Percentiles rank a stretch among this genome's conserved stretches.
Conservation (phyloP, 352 stramenopile genomes). For the Pythium sp. region DNA sequence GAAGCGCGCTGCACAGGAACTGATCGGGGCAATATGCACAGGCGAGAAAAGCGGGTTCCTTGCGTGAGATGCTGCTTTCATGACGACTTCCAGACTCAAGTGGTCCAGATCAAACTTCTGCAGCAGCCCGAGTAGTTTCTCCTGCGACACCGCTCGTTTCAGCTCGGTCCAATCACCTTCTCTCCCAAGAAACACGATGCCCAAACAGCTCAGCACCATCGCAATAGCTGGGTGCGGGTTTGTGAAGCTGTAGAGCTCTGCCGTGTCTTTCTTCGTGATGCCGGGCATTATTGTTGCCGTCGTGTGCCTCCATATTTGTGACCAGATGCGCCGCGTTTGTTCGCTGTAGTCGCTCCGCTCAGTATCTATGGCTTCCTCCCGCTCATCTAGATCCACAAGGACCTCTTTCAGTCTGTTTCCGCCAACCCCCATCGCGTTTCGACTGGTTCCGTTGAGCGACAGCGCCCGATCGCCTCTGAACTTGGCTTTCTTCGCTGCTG, state of each 20-base stretch:
- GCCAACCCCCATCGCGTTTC: neutral
- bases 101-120: constrained; percentile 40
- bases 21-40: constrained; percentile 71
- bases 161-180: constrained; percentile 38
- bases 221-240: constrained; percentile 71
- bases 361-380: neutral
- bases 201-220: constrained; percentile 70
- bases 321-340: constrained; percentile 28
- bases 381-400: constrained; percentile 3
- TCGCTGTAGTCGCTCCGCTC: neutral
- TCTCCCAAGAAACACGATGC: constrained; percentile 47
- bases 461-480: neutral
- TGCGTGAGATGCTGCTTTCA: constrained; percentile 44
- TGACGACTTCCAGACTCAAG: constrained; percentile 29
- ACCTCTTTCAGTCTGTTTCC: neutral
- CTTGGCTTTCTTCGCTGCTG: neutral
- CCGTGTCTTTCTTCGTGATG: constrained; percentile 66
- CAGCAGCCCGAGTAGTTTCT: constrained; percentile 57
- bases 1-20: constrained; percentile 81
- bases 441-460: neutral
- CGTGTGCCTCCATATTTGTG: constrained; percentile 37
- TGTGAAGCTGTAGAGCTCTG: constrained; percentile 79
- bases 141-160: constrained; percentile 59
- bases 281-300: constrained; percentile 15
- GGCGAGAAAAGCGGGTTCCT: constrained; percentile 70